Evolutionary conservation across 1,139 yeast species (phyloP).

Genomic region (Meyerozyma carpophila): DNA sequence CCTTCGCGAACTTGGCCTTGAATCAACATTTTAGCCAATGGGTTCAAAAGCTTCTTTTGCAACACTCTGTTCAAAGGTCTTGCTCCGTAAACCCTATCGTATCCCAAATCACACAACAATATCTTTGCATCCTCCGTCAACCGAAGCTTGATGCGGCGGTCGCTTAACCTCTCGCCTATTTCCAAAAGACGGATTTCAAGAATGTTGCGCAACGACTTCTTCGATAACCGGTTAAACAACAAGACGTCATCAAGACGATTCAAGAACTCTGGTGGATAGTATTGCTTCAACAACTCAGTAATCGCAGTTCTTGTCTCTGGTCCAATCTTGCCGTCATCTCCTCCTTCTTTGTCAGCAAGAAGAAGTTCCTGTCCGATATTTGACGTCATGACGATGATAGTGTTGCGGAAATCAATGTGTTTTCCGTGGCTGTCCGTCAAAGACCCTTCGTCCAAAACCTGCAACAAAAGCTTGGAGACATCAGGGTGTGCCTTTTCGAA

Average conservation of each 20-base stretch:
- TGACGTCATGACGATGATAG: constrained; percentile 95
- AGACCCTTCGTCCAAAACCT: constrained; percentile 92
- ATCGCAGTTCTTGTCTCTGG: constrained; percentile 53
- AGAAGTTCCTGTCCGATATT: constrained; percentile 92
- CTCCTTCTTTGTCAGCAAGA: constrained; percentile 48
- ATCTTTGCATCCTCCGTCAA: constrained; percentile 61
- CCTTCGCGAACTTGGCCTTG: constrained; percentile 72
- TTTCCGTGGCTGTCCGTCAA: constrained; percentile 94
- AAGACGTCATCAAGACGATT: constrained; percentile 89
- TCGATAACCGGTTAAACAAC: constrained; percentile 84
- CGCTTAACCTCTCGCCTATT: constrained; percentile 70
- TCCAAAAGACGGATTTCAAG: constrained; percentile 81
- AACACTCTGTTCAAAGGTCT: constrained; percentile 89
- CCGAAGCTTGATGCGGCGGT: constrained; percentile 65
- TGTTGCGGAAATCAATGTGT: constrained; percentile 87
- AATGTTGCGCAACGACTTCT: constrained; percentile 63
- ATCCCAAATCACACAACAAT: constrained; percentile 79
- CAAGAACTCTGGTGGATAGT: constrained; percentile 91
- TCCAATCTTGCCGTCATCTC: constrained; percentile 42
- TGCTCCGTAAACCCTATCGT: constrained; percentile 90
- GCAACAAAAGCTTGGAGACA: constrained; percentile 78
- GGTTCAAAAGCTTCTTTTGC: constrained; percentile 76
- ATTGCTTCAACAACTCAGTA: constrained; percentile 57
- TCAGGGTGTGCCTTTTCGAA: constrained; percentile 97
- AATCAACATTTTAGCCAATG: constrained; percentile 74